phyloP scores from a whole-genome alignment of 2,329 filamentous ascomycete species.

The Monilinia polystroma region DNA sequence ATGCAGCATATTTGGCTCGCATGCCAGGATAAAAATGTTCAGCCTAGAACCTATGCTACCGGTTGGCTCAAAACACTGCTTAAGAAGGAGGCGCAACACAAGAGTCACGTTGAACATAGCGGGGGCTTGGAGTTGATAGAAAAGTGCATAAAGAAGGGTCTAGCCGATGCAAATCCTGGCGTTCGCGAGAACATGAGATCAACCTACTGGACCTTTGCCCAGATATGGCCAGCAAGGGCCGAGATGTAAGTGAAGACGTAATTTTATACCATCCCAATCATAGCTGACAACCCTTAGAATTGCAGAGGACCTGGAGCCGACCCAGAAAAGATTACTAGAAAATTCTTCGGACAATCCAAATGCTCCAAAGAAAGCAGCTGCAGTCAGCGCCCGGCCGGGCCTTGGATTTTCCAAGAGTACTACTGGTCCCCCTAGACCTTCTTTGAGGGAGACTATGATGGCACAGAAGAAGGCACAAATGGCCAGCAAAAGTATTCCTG shows the following conservation, averaged over 20 bases:
- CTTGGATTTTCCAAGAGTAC: slow-evolving; percentile 63
- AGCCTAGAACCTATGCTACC: slow-evolving; percentile 74
- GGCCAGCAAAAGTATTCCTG: slow-evolving; percentile 52
- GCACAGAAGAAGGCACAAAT: slow-evolving; percentile 70
- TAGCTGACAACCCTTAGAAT: slow-evolving; percentile 54
- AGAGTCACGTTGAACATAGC: slow-evolving; percentile 76
- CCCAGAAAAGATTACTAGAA: slow-evolving; percentile 75
- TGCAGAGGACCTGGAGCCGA: slow-evolving; percentile 73
- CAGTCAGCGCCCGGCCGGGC: slow-evolving; percentile 53
- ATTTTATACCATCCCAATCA: background rate
- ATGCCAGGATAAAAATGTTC: slow-evolving; percentile 89
- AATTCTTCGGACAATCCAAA: slow-evolving; percentile 84
- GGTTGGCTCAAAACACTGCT: slow-evolving; percentile 84
- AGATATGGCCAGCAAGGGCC: slow-evolving; percentile 74
- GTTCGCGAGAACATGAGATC: slow-evolving; percentile 83
- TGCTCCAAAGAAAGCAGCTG: slow-evolving; percentile 55
- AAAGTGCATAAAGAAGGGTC: slow-evolving; percentile 83
- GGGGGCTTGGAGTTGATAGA: slow-evolving; percentile 82
- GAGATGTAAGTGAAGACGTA: slow-evolving; percentile 57
- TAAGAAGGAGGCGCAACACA: slow-evolving; percentile 74
- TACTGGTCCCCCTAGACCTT: slow-evolving; percentile 56
- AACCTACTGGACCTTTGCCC: slow-evolving; percentile 82
- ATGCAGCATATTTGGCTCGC: slow-evolving; percentile 83
- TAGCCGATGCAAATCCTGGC: slow-evolving; percentile 85
- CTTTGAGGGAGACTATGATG: slow-evolving; percentile 78